Base-by-base conservation (phyloP, 2,329 filamentous ascomycete genomes). In the Ampelomyces quisqualis region DNA sequence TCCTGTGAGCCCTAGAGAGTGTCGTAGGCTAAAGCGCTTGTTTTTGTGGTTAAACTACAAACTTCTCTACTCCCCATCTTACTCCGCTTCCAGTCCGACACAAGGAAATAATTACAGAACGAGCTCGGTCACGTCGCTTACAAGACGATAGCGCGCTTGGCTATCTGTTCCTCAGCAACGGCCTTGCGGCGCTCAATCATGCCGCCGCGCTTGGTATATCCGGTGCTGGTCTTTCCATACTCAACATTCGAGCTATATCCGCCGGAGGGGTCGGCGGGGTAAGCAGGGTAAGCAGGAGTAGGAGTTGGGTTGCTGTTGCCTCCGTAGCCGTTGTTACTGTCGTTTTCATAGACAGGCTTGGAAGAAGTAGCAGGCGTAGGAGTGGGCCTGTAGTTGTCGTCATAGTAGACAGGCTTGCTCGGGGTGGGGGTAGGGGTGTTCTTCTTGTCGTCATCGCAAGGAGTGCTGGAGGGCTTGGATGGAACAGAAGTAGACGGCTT, bases 201-300 rank as follows among this genome's bases (percentile, higher is more conserved):
- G 36, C 51, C 55, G 38, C 55, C 46, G 29, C 56, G 55, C 46
- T 53, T 57, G 18, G 47, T 38, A 28, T 53, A 58, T n/a, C 51
- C 52, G 20, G 31, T 18, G 15, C n/a, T 35, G 33, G 21, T 24
- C 26, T 28, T 28, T 11, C 26, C 26, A 11, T 35, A 35, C 17
- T 26, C 21, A 7, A 13, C n/a, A 14, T 26, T 35, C 13, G 33
- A 26, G 15, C 22, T 11, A 13, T 37, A 37, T 1, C 34, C 24
- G 20, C 17, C 34, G 19, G 33, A 15, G 4, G 27, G 5, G 26
- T 14, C 26, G 14, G 35, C 35, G 6, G 35, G 27, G 28, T 30
- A 24, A 24, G 26, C 19, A 14, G n/a, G n/a, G n/a, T 26, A 26
- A 9, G n/a, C 34, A 2, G 34, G 34, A 5, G 24, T 38, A 10